Base-by-base conservation (phyloP, 768 basidiomycete genomes). In the Leucocoprinus sp. region DNA sequence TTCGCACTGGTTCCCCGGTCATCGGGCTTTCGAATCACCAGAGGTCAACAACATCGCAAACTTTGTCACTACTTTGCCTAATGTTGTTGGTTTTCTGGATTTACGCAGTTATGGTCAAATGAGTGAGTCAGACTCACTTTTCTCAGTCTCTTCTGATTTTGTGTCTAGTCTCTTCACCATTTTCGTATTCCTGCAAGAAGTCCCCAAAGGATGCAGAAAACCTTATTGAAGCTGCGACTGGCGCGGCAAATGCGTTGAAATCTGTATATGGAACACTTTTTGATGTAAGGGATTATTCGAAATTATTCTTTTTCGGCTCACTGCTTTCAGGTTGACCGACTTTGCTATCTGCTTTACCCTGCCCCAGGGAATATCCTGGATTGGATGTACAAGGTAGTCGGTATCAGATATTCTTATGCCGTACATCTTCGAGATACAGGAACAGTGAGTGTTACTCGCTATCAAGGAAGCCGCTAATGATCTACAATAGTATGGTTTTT, bases 91-190 rank as follows among this genome's bases (percentile, higher is more conserved):
- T 1, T 91, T 87, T 60, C 48, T 90, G 24, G 87, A 91, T 61
- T 58, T 90, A 41, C 70, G 90, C 51, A 84, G 80, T 53, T 93
- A 88, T 55, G 88, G 88, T 0, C 87, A 91, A 58, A 82, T 89
- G 73, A 58, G 86, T 89, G 54, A 47, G 84, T 71, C 17, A 12
- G 19, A 21, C 14, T 24, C 17, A 34, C 4, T 31, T 15, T 22
- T 1, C 9, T 15, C 7, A 15, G 31, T 29, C 29, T 28, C 21
- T n/a, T n/a, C 8, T 36, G 19, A 28, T 35, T 19, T n/a, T 8
- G 3, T 18, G n/a, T 28, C 4, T 15, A 90, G 84, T 89, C 45
- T 84, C 85, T 15, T 70, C 78, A 27, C 89, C 89, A 4, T 91
- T 72, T 53, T 84, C 87, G 0, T 82, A 80, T 56, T 76, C 78